Base-by-base conservation (phyloP, 208 protist species). In the Trypanosoma rangeli region DNA sequence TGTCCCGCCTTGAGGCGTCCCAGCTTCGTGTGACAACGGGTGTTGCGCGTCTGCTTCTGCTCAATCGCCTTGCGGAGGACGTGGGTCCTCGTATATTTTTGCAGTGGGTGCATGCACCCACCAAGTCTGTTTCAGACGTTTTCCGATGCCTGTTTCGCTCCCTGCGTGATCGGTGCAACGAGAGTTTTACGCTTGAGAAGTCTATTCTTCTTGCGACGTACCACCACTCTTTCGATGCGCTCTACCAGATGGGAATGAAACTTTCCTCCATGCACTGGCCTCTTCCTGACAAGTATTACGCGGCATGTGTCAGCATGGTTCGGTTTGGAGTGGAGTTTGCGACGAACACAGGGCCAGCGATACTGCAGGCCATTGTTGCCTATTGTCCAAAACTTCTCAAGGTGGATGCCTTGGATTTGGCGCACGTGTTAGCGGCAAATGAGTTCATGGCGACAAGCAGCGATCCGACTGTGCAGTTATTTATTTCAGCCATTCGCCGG, bases 231-330 rank as follows among this genome's bases (percentile, higher is more conserved):
- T 70, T 87, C 31, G 91, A 96, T 50, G 68, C 76, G 8, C 79
- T 96, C 20, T 86, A 79, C 65, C 85, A 89, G 57, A 78, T 83
- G 8, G 89, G 92, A 31, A 24, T 75, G 48, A 93, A 92, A 69
- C 76, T 96, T 0, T 82, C 92, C 8, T 92, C 89, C 0, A 69
- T 96, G 58, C 92, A 96, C 64, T 96, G 93, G 69, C 63, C 77
- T 58, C 57, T 74, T 35, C 84, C 79, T 28, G 92, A 96, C 59
- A 88, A 88, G 37, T 88, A 83, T 58, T 92, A 93, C 74, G 31
- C 69, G 20, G 78, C 79, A 42, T 83, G 77, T 44, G 81, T 86
- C 13, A 67, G 66, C 26, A 78, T 96, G 56, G 81, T 94, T 18
- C 85, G 72, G 42, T 90, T 90, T 66, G 92, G 83, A 24, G 79